Evolutionary conservation across 2,329 filamentous ascomycete genomes (phyloP), one percentile per base, ranked within the genome.

Genomic region (Lachnellula hyalina): DNA sequence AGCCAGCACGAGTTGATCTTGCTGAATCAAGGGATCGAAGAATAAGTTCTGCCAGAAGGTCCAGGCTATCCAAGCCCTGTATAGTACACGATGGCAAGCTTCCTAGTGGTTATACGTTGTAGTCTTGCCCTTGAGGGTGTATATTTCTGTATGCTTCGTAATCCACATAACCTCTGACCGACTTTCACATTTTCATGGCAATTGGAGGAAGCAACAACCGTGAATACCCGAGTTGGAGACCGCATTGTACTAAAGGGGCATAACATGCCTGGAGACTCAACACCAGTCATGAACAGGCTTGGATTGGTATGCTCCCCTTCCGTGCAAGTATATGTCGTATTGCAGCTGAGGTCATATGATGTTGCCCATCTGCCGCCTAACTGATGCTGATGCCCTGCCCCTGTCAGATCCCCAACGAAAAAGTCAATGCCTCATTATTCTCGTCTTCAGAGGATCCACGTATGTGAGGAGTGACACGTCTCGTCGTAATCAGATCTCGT

Each of bases 401-500:
- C 12, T 19, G 17, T 25, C 23, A 15, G 23, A 21, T 11, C 5
- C 23, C 4, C n/a, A 46, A 28, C 5, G 21, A 7, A 9, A 12
- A 28, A 17, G 9, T 34, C 19, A 46, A 45, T 34, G 49, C 49
- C 49, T 52, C 49, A 11, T 51, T 3, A 34, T 4, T 52, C 47
- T 41, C 44, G 45, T 40, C 38, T 45, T 28, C 45, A 45, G 28
- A 52, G 38, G 28, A n/a, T 49, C 50, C 53, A 58, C 50, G 50
- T 52, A 56, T 47, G 28, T 44, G 40, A 51, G 23, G 50, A 46
- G 49, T 59, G 60, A 63, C 55, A 54, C 47, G 56, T 62, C 60
- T 52, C 47, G 54, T 59, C 46, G 52, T 51, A 61, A 60, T 34
- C n/a, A 55, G 51, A 55, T 54, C 57, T 56, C 47, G 50, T 56